These are phyloP conservation scores for Geranium rotundifolium DNA, from an alignment of 345 rosid species.

Conservation along the genomic window DNA sequence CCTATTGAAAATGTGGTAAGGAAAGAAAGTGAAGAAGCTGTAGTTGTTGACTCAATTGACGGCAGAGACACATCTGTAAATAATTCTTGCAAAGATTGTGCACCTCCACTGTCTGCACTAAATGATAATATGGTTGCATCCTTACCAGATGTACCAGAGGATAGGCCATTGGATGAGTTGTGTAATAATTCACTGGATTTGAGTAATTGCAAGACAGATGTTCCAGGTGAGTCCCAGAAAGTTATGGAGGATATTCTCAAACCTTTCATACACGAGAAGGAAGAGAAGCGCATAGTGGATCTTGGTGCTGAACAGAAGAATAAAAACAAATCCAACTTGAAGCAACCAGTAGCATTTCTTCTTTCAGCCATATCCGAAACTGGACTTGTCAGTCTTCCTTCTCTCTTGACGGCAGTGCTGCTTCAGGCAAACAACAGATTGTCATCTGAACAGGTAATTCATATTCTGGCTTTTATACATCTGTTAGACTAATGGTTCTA, in stretches of 20 bases:
- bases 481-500: not conserved
- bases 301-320: constrained; percentile 16
- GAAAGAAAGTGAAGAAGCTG: constrained; percentile 20
- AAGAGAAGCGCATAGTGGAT: constrained; percentile 16
- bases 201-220: constrained; percentile 9
- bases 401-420: constrained; percentile 59
- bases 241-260: constrained; percentile 11
- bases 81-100: constrained; percentile 24
- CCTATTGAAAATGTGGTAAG: constrained; percentile 16
- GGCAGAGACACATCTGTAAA: constrained; percentile 14
- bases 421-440: constrained; percentile 60
- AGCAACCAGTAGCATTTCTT: constrained; percentile 36
- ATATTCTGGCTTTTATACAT: not conserved
- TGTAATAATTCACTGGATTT: constrained; percentile 10
- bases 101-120: constrained; percentile 14
- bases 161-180: constrained; percentile 20
- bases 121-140: constrained; percentile 16
- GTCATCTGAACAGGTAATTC: constrained; percentile 53
- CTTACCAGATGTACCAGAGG: constrained; percentile 23
- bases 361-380: constrained; percentile 66
- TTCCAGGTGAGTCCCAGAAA: constrained; percentile 17
- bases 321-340: constrained; percentile 18
- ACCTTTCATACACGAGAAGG: constrained; percentile 13
- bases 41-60: constrained; percentile 17
- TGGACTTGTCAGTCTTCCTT: constrained; percentile 70